phyloP scores from a whole-genome alignment of 2,329 filamentous ascomycete genomes.

The Cordyceps cicadae region DNA sequence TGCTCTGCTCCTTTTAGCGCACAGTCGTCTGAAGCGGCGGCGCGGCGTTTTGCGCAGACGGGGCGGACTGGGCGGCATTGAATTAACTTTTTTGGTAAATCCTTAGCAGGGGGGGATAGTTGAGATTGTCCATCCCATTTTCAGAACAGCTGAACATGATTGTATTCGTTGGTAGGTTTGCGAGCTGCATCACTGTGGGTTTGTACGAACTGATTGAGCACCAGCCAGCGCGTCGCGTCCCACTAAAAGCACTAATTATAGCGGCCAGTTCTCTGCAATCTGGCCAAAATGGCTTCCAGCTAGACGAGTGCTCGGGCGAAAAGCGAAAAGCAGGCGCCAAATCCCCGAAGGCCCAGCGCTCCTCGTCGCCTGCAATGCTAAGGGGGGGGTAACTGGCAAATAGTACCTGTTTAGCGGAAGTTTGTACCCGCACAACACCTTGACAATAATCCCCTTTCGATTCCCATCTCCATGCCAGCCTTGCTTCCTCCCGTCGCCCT shows the following conservation, averaged over 20 bases:
- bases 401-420: not conserved
- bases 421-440: slow-evolving; percentile 3
- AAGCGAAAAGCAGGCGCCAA: not conserved
- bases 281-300: slow-evolving; percentile 2
- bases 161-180: too few relatives aligned
- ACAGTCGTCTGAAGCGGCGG: not conserved
- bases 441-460: slow-evolving; percentile 8
- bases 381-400: not conserved
- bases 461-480: not conserved
- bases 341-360: not conserved
- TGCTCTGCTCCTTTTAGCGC: not conserved
- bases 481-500: not conserved
- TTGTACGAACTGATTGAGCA: too few relatives aligned
- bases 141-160: not conserved
- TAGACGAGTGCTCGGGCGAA: not conserved
- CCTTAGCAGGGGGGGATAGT: not conserved
- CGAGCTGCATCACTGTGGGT: too few relatives aligned
- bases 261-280: slow-evolving; percentile 6
- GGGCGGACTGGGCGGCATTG: not conserved
- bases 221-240: not conserved
- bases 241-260: slow-evolving; percentile 9
- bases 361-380: slow-evolving; percentile 3
- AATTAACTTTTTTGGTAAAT: not conserved
- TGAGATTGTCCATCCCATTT: not conserved
- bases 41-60: not conserved